phyloP scores from a whole-genome alignment of 129 eudicot species.

The Flaveria ramosissima region DNA sequence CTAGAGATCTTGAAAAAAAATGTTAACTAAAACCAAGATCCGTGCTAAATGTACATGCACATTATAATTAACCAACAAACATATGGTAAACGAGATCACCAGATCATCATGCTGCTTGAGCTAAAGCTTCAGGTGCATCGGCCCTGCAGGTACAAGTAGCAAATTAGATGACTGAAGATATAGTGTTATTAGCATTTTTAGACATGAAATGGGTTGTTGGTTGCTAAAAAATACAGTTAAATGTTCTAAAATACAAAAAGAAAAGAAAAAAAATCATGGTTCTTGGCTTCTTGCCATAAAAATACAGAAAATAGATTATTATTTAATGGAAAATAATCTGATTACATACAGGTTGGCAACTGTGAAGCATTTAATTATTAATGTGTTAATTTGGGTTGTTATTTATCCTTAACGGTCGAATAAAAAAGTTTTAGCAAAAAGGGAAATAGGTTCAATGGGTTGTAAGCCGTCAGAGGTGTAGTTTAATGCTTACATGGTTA shows the following conservation, averaged over 20 bases:
- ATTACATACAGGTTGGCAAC: background rate
- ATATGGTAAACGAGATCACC: constrained; percentile 19
- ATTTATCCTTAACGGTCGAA: background rate
- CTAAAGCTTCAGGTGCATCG: constrained; percentile 54
- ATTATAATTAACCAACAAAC: constrained; percentile 22
- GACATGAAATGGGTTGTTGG: background rate
- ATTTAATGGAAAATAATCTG: background rate
- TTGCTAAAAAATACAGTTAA: background rate
- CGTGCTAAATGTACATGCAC: constrained; percentile 29
- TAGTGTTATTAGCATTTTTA: background rate
- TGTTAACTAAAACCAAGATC: constrained; percentile 9
- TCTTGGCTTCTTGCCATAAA: background rate
- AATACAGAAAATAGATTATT: background rate
- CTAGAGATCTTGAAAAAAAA: constrained; percentile 10
- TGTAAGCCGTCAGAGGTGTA: background rate
- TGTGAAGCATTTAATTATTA: background rate
- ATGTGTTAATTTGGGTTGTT: background rate
- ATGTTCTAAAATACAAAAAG: background rate
- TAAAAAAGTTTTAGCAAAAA: background rate
- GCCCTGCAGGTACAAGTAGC: constrained; percentile 41
- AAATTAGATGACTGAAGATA: background rate
- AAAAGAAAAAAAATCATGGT: background rate
- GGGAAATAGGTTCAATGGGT: background rate
- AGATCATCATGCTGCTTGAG: constrained; percentile 68
- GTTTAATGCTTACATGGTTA: background rate